phyloP scores from a whole-genome alignment of 129 eudicot genomes.

The Logfia minima region DNA sequence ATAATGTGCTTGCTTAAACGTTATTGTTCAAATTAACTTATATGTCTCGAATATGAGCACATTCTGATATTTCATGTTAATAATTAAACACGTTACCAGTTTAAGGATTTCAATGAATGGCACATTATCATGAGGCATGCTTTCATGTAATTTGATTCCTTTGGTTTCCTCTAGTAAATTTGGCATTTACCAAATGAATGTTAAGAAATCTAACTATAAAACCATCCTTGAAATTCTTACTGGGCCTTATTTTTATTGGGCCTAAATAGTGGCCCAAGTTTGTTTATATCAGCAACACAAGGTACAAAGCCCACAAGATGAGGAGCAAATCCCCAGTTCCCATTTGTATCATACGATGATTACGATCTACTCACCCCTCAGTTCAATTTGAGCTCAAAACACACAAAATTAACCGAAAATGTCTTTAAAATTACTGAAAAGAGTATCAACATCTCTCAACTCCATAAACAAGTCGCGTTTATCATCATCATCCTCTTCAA shows the following conservation, averaged over 20 bases:
- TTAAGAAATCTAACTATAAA: too few species aligned
- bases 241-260: background rate
- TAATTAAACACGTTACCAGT: too few species aligned
- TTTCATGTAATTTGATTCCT: too few species aligned
- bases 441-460: slow-evolving; percentile 29
- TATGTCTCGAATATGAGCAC: too few species aligned
- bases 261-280: background rate
- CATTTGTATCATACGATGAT: background rate
- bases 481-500: slow-evolving; percentile 23
- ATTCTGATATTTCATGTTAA: too few species aligned
- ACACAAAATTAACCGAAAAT: background rate
- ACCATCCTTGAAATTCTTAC: background rate
- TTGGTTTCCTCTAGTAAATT: too few species aligned
- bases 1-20: too few species aligned
- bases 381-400: background rate
- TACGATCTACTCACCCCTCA: background rate
- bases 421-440: slow-evolving; percentile 31
- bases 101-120: too few species aligned
- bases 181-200: too few species aligned
- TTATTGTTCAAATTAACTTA: too few species aligned
- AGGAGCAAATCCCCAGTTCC: background rate
- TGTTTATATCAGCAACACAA: background rate
- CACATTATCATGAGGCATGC: too few species aligned
- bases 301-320: background rate
- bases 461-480: slow-evolving; percentile 21